A percentile compares a stretch with the other conserved stretches of the same genome.
Conservation (phyloP, 495 filamentous ascomycete genomes). For the Hyaloscypha variabilis region DNA sequence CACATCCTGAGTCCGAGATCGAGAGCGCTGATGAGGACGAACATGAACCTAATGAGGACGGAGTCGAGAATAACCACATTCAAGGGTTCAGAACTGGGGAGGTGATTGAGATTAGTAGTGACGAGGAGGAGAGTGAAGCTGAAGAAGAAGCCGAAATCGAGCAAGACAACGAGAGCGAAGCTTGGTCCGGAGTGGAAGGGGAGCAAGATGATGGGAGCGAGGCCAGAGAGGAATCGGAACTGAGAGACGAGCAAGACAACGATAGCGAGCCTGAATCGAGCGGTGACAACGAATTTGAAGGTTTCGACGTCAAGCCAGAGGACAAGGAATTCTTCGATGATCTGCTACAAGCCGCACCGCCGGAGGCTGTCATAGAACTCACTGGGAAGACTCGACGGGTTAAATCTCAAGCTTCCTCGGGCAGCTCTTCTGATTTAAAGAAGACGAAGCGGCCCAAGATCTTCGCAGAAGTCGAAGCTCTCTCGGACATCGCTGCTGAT, state of each 20-base stretch:
- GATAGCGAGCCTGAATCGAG: background rate
- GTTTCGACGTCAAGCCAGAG: conserved; percentile 13
- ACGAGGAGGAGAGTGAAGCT: background rate
- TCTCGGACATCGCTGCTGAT: background rate
- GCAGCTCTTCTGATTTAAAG: background rate
- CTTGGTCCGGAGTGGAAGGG: background rate
- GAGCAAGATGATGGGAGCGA: background rate
- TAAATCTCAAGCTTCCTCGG: background rate
- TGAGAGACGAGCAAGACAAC: background rate
- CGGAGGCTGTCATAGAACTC: conserved; percentile 8
- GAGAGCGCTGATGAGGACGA: conserved; percentile 2
- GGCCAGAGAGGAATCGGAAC: background rate
- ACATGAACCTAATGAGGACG: conserved; percentile 4
- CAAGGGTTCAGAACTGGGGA: background rate
- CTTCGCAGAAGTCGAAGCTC: background rate
- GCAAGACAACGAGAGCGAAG: background rate
- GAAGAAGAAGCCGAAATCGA: background rate
- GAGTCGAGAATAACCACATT: background rate
- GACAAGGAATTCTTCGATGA: conserved; percentile 16
- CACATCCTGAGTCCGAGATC: background rate
- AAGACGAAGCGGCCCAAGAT: background rate
- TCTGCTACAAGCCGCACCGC: conserved; percentile 3
- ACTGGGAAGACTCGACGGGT: conserved; percentile 7
- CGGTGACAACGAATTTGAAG: conserved; percentile 10
- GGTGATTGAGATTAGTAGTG: conserved; percentile 3